Conservation (phyloP, 768 basidiomycete genomes). For the Boletus vermiculosoides region DNA sequence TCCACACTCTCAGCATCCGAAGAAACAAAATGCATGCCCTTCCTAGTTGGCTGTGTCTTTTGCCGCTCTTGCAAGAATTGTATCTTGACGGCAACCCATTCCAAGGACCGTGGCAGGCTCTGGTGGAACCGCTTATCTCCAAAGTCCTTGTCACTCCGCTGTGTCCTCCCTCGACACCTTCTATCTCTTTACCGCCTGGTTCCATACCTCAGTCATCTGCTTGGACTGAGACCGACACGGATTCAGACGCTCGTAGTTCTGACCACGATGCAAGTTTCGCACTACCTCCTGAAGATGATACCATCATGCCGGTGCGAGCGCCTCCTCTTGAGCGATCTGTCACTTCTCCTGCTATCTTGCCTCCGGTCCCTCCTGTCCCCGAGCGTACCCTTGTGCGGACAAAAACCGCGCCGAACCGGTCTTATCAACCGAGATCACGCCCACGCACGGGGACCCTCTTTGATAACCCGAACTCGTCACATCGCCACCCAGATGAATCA, state of each 20-base stretch:
- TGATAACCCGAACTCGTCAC: conserved; percentile 20
- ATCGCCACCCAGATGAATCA: conserved; percentile 37
- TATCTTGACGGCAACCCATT: conserved; percentile 97
- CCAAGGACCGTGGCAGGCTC: conserved; percentile 86
- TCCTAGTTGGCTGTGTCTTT: conserved; percentile 92
- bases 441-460: conserved; percentile 31
- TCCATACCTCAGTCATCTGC: conserved; percentile 46
- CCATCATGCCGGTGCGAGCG: conserved; percentile 64
- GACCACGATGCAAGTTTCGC: conserved; percentile 31
- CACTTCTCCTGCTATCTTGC: conserved; percentile 45
- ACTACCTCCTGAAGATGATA: conserved; percentile 58
- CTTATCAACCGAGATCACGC: conserved; percentile 47
- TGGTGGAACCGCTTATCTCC: conserved; percentile 81
- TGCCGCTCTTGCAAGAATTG: conserved; percentile 81
- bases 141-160: conserved; percentile 57
- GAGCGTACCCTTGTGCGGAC: conserved; percentile 61
- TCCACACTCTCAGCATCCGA: conserved; percentile 88
- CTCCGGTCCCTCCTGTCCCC: conserved; percentile 19
- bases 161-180: conserved; percentile 66
- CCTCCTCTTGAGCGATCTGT: conserved; percentile 51
- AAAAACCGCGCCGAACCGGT: conserved; percentile 67
- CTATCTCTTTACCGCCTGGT: conserved; percentile 51
- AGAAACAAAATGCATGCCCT: conserved; percentile 85
- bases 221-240: conserved; percentile 48
- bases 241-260: conserved; percentile 51